Evolutionary conservation across 2,329 filamentous ascomycete genomes (phyloP).

Genomic region (Amauroascus verrucosus): DNA sequence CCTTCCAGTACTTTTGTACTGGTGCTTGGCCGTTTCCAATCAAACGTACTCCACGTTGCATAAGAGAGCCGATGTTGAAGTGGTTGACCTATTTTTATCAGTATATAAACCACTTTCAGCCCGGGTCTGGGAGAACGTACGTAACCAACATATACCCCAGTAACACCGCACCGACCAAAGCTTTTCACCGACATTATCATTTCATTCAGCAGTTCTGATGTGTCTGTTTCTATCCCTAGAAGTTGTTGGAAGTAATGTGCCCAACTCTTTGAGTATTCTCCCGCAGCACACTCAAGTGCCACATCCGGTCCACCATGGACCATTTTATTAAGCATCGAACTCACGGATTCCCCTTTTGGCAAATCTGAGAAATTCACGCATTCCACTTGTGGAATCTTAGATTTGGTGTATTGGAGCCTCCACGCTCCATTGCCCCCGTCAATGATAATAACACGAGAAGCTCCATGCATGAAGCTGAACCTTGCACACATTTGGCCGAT

Average conservation of each 20-base stretch:
- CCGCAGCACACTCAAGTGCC: slow-evolving; percentile 57
- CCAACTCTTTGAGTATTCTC: slow-evolving; percentile 54
- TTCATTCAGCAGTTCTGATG: slow-evolving; percentile 52
- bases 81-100: slow-evolving; percentile 53
- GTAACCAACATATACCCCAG: slow-evolving; percentile 57
- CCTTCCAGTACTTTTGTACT: slow-evolving; percentile 74
- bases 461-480: slow-evolving; percentile 60
- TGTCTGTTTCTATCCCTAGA: slow-evolving; percentile 69
- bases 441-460: slow-evolving; percentile 65
- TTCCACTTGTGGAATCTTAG: slow-evolving; percentile 55
- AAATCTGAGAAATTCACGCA: slow-evolving; percentile 60
- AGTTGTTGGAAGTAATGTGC: slow-evolving; percentile 50
- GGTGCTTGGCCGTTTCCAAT: slow-evolving; percentile 61
- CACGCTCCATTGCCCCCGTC: slow-evolving; percentile 55
- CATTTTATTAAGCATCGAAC: slow-evolving; percentile 62
- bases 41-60: slow-evolving; percentile 76
- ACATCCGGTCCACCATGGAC: slow-evolving; percentile 65
- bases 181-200: slow-evolving; percentile 45
- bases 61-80: slow-evolving; percentile 72
- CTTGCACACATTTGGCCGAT: slow-evolving; percentile 70
- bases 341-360: slow-evolving; percentile 53
- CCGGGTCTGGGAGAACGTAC: slow-evolving; percentile 30
- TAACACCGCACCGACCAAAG: slow-evolving; percentile 61
- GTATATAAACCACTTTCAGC: not conserved
- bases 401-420: slow-evolving; percentile 58